Evolutionary conservation across 2,329 filamentous ascomycete genomes (phyloP), one percentile per base, ranked within the genome.

Genomic region (Ophiostoma perfectum): DNA sequence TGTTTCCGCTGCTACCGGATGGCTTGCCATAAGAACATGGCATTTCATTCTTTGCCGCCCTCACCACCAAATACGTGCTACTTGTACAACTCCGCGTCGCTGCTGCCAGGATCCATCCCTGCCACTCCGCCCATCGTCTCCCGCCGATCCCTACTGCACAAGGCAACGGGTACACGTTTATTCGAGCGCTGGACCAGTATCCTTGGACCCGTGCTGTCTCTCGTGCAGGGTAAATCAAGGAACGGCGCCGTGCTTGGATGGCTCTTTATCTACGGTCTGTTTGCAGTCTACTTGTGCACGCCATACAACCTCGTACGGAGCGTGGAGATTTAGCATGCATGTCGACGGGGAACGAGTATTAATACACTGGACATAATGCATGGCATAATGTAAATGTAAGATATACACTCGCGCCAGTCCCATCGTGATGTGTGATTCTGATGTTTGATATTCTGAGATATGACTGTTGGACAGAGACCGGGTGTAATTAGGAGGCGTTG

Each of bases 221-320:
- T 27, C 27, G 27, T 44, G n/a, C 60, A 63, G 60, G 39, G 60
- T 63, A 44, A 63, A 63, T 63, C 60, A 63, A 42, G 60, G 60
- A 42, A 63, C 60, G 60, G 60, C 38, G 36, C 58, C 36, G 18
- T 36, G 7, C 49, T 55, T 55, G 8, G 27, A 55, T 27, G 8
- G 9, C 49, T 55, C 18, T 55, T 55, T 18, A 55, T 9, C 49
- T 55, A 8, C 8, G 9, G 7, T 49, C 14, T n/a, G 3, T n/a
- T n/a, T n/a, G 27, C 27, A 27, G 27, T 36, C 18, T 55, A 9
- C 5, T 55, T 18, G 27, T n/a, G 18, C 8, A 11, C 1, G 9
- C 14, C 5, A 38, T 60, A 38, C 55, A 60, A 60, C 55, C 9
- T 36, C 55, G n/a, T 60, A 60, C 55, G 55, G 55, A 60, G 55